Base-by-base conservation (phyloP, 306 rosid species). In the Ammopiptanthus mongolicus region DNA sequence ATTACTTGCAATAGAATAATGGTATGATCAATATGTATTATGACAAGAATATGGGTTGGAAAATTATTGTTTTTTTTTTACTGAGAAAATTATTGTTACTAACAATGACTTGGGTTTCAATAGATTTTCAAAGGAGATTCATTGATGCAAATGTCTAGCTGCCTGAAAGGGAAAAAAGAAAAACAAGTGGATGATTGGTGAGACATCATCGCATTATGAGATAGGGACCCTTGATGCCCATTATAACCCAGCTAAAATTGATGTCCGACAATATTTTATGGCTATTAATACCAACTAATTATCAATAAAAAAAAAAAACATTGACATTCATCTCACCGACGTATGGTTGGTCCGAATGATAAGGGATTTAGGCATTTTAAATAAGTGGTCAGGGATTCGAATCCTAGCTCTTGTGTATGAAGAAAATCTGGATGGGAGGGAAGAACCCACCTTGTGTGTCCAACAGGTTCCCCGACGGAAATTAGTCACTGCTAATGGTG, bases 141-240 rank as follows among this genome's bases (percentile, higher is more conserved):
- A 72, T 44, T 33, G 52, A 72, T 31, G 56, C 44, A 44, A 36
- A 25, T 47, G 52, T 58, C 0, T 74, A 65, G 25, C 39, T 21
- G 64, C 29, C 28, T 47, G 56, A 15, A 47, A 58, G n/a, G 53
- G 19, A 25, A 25, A 29, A 50, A 42, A 0, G 41, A 39, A 69
- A 29, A 52, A 19, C 75, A 28, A 13, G 69, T 10, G 1, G 71
- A 21, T 53, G 63, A 70, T 76, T 29, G 69, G 67, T 69, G n/a
- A 69, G 78, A 33, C 72, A 28, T 69, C 82, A 61, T 69, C 77
- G 51, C 58, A 50, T 70, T 60, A 36, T 6, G 37, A 12, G 76
- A 80, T 33, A 39, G 18, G 5, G 72, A 60, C 41, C 29, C 23
- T 17, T 18, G 70, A 28, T 25, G 6, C 48, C 22, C 36, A 8